Conservation (phyloP, 805 yeast species). For the Yarrowia divulgata region DNA sequence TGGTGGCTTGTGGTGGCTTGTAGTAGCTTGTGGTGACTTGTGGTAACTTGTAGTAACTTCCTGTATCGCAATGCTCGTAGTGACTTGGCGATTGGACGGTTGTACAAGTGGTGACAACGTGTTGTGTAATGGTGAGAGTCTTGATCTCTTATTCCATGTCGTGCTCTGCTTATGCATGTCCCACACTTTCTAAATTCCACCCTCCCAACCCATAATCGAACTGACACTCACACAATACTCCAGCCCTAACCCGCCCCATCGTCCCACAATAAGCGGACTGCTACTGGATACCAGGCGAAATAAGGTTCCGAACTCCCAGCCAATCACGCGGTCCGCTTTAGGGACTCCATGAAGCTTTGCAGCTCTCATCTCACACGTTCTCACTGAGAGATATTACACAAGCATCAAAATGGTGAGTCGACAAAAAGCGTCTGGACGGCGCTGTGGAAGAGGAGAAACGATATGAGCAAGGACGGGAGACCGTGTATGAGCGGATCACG, state of each 20-base stretch:
- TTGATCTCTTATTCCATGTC: too few relatives aligned
- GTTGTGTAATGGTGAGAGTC: too few relatives aligned
- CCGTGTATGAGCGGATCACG: not conserved
- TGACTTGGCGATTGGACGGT: too few relatives aligned
- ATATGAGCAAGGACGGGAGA: too few relatives aligned
- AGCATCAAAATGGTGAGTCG: constrained; percentile 39
- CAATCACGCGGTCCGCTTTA: constrained; percentile 25
- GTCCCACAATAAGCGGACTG: constrained; percentile 3
- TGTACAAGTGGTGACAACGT: too few relatives aligned
- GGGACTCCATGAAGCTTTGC: constrained; percentile 33
- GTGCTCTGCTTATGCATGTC: too few relatives aligned
- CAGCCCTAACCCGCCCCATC: not conserved
- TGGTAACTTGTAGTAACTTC: too few relatives aligned
- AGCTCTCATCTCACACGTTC: constrained; percentile 32
- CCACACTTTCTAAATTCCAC: too few relatives aligned
- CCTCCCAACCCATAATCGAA: constrained; percentile 4
- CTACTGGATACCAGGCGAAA: not conserved
- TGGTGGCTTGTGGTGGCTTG: too few relatives aligned
- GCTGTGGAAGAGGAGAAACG: not conserved
- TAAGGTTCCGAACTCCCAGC: constrained; percentile 5
- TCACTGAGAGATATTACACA: constrained; percentile 32
- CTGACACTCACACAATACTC: not conserved
- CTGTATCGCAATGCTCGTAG: too few relatives aligned
- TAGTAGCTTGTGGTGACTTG: too few relatives aligned
- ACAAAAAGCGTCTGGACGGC: not conserved